Conservation (phyloP, 495 filamentous ascomycete species). For the Penicillium longicatenatum region DNA sequence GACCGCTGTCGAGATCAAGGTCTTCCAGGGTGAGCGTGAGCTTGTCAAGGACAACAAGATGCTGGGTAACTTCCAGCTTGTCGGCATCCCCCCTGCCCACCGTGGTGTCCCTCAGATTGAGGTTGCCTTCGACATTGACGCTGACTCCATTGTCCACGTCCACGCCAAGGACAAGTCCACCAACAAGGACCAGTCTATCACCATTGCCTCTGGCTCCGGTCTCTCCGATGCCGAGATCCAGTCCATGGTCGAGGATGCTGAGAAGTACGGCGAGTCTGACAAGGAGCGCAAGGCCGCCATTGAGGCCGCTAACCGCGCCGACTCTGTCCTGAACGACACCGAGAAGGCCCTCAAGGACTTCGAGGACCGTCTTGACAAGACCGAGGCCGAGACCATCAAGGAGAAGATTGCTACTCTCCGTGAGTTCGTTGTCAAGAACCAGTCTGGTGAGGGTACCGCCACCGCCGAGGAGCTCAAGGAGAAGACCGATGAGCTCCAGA, state of each 20-base stretch:
- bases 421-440: constrained; percentile 91
- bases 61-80: constrained; percentile 99
- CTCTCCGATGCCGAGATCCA: constrained; percentile 93
- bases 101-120: constrained; percentile 97
- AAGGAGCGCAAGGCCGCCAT: constrained; percentile 96
- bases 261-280: constrained; percentile 92
- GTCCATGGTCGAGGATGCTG: constrained; percentile 94
- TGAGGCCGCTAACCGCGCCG: constrained; percentile 94
- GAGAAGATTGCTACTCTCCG: constrained; percentile 91
- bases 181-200: constrained; percentile 99
- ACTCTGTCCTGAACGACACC: constrained; percentile 94
- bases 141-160: constrained; percentile 98
- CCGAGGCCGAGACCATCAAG: constrained; percentile 85
- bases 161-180: constrained; percentile 99
- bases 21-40: constrained; percentile 99
- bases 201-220: constrained; percentile 97
- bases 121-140: constrained; percentile 99
- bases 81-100: constrained; percentile 95
- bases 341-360: constrained; percentile 98
- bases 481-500: constrained; percentile 97
- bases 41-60: constrained; percentile 99
- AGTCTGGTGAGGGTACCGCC: constrained; percentile 82
- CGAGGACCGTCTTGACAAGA: constrained; percentile 94
- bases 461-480: constrained; percentile 92
- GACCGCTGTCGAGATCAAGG: constrained; percentile 99